Evolutionary conservation across 768 basidiomycete genomes (phyloP).

Genomic region (Serendipita indica): DNA sequence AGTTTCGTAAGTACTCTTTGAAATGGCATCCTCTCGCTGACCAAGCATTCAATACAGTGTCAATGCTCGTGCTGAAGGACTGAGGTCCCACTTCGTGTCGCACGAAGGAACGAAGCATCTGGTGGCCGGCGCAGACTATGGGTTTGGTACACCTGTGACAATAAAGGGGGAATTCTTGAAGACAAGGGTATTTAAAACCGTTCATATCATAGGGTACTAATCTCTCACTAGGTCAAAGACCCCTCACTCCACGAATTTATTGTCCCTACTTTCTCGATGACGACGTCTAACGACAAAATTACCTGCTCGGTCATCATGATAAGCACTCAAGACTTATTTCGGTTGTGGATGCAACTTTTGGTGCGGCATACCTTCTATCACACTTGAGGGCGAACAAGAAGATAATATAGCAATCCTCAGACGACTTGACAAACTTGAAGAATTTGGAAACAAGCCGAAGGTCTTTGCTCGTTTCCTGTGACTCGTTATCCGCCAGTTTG

Average conservation of each 20-base stretch:
- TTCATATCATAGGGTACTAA: neutral
- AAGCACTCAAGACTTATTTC: constrained; percentile 30
- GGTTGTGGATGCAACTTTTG: constrained; percentile 20
- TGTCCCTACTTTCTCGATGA: constrained; percentile 31
- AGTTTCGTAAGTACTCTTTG: constrained; percentile 17
- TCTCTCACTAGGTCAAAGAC: constrained; percentile 10
- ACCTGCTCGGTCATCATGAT: constrained; percentile 29
- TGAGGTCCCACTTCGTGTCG: constrained; percentile 25
- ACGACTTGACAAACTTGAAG: constrained; percentile 27
- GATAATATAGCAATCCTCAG: constrained; percentile 28
- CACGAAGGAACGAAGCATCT: constrained; percentile 23
- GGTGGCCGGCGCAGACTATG: constrained; percentile 20
- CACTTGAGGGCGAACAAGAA: constrained; percentile 27
- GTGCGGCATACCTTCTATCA: constrained; percentile 34
- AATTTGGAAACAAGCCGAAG: constrained; percentile 24
- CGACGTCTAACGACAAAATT: constrained; percentile 26
- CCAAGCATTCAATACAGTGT: constrained; percentile 11
- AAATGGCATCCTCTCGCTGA: neutral
- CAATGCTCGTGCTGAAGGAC: constrained; percentile 22
- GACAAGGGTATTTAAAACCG: neutral
- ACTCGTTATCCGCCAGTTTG: constrained; percentile 25
- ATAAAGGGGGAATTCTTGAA: constrained; percentile 5
- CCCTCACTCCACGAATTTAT: constrained; percentile 27
- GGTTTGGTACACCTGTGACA: constrained; percentile 20
- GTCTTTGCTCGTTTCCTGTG: constrained; percentile 29